Percentiles rank a stretch among this genome's conserved stretches.
phyloP scores from a whole-genome alignment of 2,329 filamentous ascomycete species.

The Penicillium janthinellum region DNA sequence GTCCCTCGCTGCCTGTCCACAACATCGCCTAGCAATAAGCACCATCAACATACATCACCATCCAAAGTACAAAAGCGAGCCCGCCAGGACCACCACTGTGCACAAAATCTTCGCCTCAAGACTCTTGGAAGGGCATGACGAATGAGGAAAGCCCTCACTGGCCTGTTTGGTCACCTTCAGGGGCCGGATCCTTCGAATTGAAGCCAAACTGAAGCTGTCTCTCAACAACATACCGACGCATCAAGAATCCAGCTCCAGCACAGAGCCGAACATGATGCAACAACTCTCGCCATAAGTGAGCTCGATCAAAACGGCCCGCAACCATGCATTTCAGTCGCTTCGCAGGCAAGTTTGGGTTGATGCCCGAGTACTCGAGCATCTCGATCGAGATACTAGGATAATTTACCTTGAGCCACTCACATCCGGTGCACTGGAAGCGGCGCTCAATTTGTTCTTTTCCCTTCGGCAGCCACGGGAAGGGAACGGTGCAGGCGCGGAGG shows the following conservation, averaged over 20 bases:
- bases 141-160: background rate
- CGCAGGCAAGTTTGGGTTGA: background rate
- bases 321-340: background rate
- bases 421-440: background rate
- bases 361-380: background rate
- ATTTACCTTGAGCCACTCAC: background rate
- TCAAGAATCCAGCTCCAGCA: slow-evolving; percentile 6
- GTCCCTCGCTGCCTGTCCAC: background rate
- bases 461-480: background rate
- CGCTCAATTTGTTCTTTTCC: background rate
- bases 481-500: background rate
- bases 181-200: no score
- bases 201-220: background rate
- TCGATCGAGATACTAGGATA: no score
- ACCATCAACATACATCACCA: background rate
- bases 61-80: background rate
- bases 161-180: no score
- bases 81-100: background rate
- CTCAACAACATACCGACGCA: background rate
- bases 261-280: background rate
- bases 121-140: background rate
- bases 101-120: background rate
- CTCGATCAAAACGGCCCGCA: background rate
- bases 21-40: background rate
- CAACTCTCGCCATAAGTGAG: background rate